These are phyloP conservation scores for Sanguinoderma infundibulare DNA, from an alignment of 1,284 basidiomycete genomes.

Conservation along the genomic window DNA sequence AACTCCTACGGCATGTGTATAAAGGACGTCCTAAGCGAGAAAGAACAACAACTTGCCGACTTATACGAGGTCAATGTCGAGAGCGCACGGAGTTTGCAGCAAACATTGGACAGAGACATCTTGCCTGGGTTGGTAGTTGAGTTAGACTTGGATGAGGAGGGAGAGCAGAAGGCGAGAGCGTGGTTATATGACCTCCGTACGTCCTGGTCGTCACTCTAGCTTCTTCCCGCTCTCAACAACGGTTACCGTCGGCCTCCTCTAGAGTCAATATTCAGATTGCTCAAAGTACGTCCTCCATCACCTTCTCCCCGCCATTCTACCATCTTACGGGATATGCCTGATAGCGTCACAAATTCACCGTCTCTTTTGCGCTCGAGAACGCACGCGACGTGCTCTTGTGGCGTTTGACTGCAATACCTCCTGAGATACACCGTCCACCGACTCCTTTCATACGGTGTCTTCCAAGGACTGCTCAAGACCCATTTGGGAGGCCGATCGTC, in stretches of 20 bases:
- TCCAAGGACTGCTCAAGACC: slow-evolving; percentile 55
- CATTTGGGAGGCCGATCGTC: slow-evolving; percentile 66
- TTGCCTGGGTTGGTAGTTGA: slow-evolving; percentile 64
- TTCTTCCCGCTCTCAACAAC: slow-evolving; percentile 1
- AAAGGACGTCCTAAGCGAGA: slow-evolving; percentile 22
- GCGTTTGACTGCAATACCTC: slow-evolving; percentile 57
- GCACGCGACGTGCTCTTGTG: slow-evolving; percentile 59
- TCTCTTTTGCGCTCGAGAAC: slow-evolving; percentile 65
- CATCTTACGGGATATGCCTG: slow-evolving; percentile 7
- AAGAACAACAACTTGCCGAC: slow-evolving; percentile 27
- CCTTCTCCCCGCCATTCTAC: slow-evolving; percentile 8
- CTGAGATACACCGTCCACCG: slow-evolving; percentile 32
- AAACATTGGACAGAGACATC: slow-evolving; percentile 55
- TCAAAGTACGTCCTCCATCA: slow-evolving; percentile 50
- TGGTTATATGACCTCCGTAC: slow-evolving; percentile 62
- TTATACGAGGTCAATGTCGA: slow-evolving; percentile 52
- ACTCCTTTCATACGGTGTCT: slow-evolving; percentile 49
- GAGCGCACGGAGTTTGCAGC: slow-evolving; percentile 50
- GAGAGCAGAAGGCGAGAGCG: slow-evolving; percentile 53
- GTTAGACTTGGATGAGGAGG: slow-evolving; percentile 50
- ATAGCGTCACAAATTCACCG: slow-evolving; percentile 70
- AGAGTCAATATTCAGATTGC: slow-evolving; percentile 71
- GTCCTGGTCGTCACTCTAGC: slow-evolving; percentile 9
- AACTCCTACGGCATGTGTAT: slow-evolving; percentile 22
- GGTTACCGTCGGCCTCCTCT: neutral